Conservation (phyloP, 2,329 filamentous ascomycete species). For the Pestalotiopsis sp. region DNA sequence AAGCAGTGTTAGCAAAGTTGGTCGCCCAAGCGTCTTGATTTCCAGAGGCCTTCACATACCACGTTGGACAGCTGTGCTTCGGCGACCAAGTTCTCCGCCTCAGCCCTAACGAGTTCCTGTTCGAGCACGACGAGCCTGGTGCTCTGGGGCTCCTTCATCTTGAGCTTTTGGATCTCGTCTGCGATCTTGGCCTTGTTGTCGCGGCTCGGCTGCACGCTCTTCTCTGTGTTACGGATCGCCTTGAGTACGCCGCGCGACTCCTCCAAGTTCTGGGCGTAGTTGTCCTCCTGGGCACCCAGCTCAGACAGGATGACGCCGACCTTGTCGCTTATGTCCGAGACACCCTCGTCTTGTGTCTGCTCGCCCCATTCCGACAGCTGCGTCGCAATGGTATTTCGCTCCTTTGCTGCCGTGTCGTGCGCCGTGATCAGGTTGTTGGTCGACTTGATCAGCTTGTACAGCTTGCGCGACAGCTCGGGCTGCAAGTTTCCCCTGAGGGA, state of each 20-base stretch:
- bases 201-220: constrained; percentile 89
- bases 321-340: constrained; percentile 94
- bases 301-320: constrained; percentile 89
- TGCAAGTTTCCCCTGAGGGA: constrained; percentile 84
- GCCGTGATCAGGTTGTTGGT: constrained; percentile 86
- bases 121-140: constrained; percentile 82
- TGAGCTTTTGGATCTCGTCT: constrained; percentile 90
- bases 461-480: constrained; percentile 84
- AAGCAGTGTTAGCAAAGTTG: neutral
- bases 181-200: constrained; percentile 86
- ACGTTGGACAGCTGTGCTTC: constrained; percentile 96
- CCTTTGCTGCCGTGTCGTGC: constrained; percentile 82
- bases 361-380: constrained; percentile 98
- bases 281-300: constrained; percentile 91
- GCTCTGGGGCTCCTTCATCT: constrained; percentile 88
- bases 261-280: constrained; percentile 84
- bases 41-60: constrained; percentile 53
- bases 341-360: constrained; percentile 80
- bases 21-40: neutral
- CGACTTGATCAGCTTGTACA: constrained; percentile 92
- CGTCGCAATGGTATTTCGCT: constrained; percentile 81
- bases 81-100: constrained; percentile 93
- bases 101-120: constrained; percentile 93
- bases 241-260: constrained; percentile 84
- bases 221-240: constrained; percentile 92